These are phyloP conservation scores for Thymus mandschuricus DNA, from an alignment of 257 asterid species.

Conservation along the genomic window DNA sequence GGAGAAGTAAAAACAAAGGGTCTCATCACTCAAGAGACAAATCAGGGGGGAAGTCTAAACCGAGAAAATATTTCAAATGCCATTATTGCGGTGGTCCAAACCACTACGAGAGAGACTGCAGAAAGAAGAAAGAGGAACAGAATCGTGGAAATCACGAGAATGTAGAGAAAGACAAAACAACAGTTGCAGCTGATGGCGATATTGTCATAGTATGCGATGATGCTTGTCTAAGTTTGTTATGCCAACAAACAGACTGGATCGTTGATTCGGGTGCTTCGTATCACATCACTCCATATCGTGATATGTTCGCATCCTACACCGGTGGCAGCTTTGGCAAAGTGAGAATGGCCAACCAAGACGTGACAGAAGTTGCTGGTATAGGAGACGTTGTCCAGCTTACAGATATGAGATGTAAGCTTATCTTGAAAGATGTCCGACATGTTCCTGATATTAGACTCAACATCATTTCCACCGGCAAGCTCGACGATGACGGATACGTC, in stretches of 20 bases:
- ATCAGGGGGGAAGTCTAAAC: too few species aligned
- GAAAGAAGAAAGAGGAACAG: neutral
- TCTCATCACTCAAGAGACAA: too few species aligned
- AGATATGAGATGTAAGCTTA: neutral
- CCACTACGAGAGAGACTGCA: neutral
- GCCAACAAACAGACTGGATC: neutral
- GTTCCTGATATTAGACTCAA: slow-evolving; percentile 1
- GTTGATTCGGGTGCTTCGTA: neutral
- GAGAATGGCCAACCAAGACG: neutral
- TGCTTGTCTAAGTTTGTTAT: neutral
- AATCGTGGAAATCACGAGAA: neutral
- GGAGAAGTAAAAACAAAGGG: too few species aligned
- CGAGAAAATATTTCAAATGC: neutral
- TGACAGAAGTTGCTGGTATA: neutral
- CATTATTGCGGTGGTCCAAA: slow-evolving; percentile 9
- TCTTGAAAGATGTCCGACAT: slow-evolving; percentile 3
- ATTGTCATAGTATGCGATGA: neutral
- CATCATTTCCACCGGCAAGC: neutral
- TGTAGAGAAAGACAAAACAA: neutral
- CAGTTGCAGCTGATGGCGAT: slow-evolving; percentile 2
- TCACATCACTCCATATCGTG: neutral
- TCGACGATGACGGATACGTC: neutral
- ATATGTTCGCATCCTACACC: neutral
- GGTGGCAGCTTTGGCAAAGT: neutral
- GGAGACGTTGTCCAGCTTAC: neutral